A percentile compares a stretch with the other conserved stretches of the same genome.
Evolutionary conservation across 75 land plant genomes (phyloP).

Genomic region (Sequoiadendron giganteum): DNA sequence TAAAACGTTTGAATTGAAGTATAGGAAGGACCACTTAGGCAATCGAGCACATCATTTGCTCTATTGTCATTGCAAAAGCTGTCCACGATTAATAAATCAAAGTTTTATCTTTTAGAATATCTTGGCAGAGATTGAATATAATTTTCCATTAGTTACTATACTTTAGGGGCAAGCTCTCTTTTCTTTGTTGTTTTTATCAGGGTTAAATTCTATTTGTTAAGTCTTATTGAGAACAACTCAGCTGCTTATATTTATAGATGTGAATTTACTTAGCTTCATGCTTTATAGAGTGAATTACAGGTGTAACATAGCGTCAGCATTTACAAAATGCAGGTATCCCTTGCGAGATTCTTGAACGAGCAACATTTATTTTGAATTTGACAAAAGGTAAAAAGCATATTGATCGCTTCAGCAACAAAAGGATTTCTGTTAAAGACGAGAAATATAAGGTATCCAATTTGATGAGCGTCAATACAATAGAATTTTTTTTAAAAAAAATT

Average conservation of each 20-base stretch:
- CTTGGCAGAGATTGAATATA: background rate
- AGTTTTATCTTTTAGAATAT: background rate
- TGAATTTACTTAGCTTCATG: background rate
- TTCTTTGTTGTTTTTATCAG: background rate
- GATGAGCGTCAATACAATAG: background rate
- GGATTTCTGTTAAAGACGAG: conserved; percentile 36
- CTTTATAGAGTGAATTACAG: background rate
- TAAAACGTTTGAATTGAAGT: background rate
- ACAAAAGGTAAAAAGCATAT: conserved; percentile 18
- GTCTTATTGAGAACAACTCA: background rate
- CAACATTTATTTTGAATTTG: conserved; percentile 33
- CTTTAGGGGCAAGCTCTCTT: background rate
- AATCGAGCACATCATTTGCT: background rate
- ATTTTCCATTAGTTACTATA: background rate
- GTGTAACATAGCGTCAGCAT: background rate
- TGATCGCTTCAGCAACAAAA: conserved; percentile 27
- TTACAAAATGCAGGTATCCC: conserved; percentile 39
- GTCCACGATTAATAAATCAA: background rate
- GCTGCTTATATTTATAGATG: background rate
- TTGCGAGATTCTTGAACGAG: conserved; percentile 47
- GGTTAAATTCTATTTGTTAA: background rate
- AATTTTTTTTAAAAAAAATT: background rate
- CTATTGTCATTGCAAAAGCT: background rate
- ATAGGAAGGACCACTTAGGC: background rate
- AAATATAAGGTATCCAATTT: conserved; percentile 38